These are phyloP conservation scores for Fusarium sp. DNA, from an alignment of 2,329 filamentous ascomycete genomes.

Conservation along the genomic window DNA sequence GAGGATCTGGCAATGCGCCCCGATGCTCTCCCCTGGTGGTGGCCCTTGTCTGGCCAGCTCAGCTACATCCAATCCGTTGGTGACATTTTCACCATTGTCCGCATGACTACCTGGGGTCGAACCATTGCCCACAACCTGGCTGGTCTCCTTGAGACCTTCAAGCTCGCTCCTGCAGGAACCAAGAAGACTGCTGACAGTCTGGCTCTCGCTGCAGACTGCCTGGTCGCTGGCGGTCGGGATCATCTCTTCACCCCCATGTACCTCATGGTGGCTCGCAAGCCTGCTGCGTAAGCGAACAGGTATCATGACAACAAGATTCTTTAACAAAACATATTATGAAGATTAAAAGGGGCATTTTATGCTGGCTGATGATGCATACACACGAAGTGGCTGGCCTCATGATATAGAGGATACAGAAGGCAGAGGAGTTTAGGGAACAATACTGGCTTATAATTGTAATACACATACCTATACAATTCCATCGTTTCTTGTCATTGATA, in stretches of 20 bases:
- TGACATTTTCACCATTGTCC: constrained; percentile 85
- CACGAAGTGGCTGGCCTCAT: constrained; percentile 36
- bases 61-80: constrained; percentile 83
- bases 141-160: constrained; percentile 79
- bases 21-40: constrained; percentile 91
- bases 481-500: constrained; percentile 21
- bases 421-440: constrained; percentile 40
- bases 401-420: constrained; percentile 36
- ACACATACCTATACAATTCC: constrained; percentile 38
- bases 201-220: constrained; percentile 82
- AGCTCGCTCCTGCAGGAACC: constrained; percentile 83
- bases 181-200: constrained; percentile 96
- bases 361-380: constrained; percentile 41
- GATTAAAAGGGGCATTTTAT: constrained; percentile 27
- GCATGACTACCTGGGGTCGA: constrained; percentile 90
- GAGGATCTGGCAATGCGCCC: constrained; percentile 87
- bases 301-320: constrained; percentile 20
- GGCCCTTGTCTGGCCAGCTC: constrained; percentile 87
- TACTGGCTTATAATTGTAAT: constrained; percentile 51
- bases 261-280: constrained; percentile 94
- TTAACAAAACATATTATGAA: constrained; percentile 31
- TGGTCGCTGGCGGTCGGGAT: constrained; percentile 87
- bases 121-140: constrained; percentile 81
- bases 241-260: constrained; percentile 99
- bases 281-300: constrained; percentile 54